Evolutionary conservation across 2,329 filamentous ascomycete species (phyloP), one percentile per base, ranked within the genome.

Genomic region (Coniochaeta sp.): DNA sequence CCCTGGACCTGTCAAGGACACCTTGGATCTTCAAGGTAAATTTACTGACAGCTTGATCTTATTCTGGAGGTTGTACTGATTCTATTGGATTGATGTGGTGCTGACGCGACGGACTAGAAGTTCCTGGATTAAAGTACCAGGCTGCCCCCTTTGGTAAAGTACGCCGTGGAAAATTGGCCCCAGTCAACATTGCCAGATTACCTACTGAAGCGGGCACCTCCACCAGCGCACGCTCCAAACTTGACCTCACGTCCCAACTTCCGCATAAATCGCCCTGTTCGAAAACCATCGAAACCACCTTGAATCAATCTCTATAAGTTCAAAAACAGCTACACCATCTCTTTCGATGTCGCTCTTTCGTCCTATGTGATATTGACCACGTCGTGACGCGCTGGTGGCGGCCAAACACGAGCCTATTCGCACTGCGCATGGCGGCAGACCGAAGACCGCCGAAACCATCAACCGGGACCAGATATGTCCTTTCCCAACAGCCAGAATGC

Each of bases 401-500:
- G 70, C 74, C 72, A 71, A 76, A 80, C 77, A 78, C 80, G 80
- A 79, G 77, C 76, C 74, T 76, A 75, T 74, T 75, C 72, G 65
- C 66, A 69, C 68, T 71, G 77, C 81, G 81, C 79, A 84, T 84
- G 81, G 81, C 81, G 80, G 75, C 80, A 76, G 71, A 73, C 76
- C 74, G 73, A 75, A 72, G 67, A 72, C 72, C 69, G 73, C 77
- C 75, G 74, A 75, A 75, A 74, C 72, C 79, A 79, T 76, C 78
- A 75, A 73, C 72, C 72, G 70, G 75, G 76, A 74, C 73, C 73
- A 74, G 82, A 76, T 74, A 89, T 89, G 86, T 86, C 86, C 74
- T 78, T 86, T 77, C 77, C 81, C 75, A 86, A 87, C 76, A 81
- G 85, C 77, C 84, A 87, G 78, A 77, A 82, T 67, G 71, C 76